phyloP scores from a whole-genome alignment of 345 rosid species.

The Reutealis trisperma region DNA sequence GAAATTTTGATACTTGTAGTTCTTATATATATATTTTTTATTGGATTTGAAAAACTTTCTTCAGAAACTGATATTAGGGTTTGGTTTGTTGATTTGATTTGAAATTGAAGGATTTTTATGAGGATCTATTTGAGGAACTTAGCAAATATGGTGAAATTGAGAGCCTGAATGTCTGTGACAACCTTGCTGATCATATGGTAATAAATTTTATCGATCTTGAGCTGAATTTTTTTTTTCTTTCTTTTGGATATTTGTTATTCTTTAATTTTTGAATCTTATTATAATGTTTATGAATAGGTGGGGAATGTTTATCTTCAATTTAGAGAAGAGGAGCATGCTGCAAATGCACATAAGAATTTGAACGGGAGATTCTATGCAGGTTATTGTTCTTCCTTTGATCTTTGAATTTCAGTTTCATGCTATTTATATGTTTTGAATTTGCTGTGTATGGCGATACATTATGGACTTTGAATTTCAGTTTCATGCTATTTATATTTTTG shows the following conservation, averaged over 20 bases:
- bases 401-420: no score
- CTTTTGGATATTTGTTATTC: neutral
- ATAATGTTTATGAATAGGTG: slow-evolving; percentile 36
- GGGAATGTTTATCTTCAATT: slow-evolving; percentile 80
- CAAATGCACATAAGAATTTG: slow-evolving; percentile 47
- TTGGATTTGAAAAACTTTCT: no score
- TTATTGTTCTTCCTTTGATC: slow-evolving; percentile 1
- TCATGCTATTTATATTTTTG: neutral
- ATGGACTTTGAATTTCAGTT: neutral
- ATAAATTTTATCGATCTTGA: neutral
- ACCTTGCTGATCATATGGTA: slow-evolving; percentile 79
- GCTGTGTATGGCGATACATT: no score
- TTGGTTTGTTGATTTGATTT: neutral
- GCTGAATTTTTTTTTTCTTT: neutral
- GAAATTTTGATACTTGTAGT: no score
- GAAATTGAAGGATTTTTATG: slow-evolving; percentile 47
- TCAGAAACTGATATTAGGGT: neutral
- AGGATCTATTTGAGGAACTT: slow-evolving; percentile 66
- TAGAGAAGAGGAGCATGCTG: slow-evolving; percentile 73
- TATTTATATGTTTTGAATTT: no score
- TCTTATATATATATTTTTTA: no score
- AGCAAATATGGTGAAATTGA: slow-evolving; percentile 70
- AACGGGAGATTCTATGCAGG: slow-evolving; percentile 62
- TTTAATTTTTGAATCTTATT: neutral
- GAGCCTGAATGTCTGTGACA: slow-evolving; percentile 68